Conservation (phyloP, 116 monocot species). For the Phalaenopsis hybrid region DNA sequence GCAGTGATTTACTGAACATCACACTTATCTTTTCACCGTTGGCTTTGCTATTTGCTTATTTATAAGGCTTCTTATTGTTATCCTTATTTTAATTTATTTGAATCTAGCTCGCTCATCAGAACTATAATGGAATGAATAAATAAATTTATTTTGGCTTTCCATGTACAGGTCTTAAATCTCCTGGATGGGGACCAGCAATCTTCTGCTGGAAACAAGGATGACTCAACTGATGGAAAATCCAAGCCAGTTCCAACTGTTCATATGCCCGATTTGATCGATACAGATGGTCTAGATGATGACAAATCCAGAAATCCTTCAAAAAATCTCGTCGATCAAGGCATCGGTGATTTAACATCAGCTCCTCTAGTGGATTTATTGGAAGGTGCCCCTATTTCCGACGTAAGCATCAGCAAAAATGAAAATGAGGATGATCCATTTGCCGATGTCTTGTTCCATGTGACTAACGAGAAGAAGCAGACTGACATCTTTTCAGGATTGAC, state of each 20-base stretch:
- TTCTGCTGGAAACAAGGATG: constrained; percentile 21
- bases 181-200: constrained; percentile 48
- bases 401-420: constrained; percentile 22
- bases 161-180: constrained; percentile 61
- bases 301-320: constrained; percentile 9
- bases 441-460: constrained; percentile 80
- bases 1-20: neutral
- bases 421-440: constrained; percentile 73
- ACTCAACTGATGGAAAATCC: constrained; percentile 31
- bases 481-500: constrained; percentile 80
- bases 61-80: neutral
- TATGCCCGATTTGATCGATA: constrained; percentile 92
- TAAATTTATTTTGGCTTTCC: neutral
- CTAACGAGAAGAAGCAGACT: constrained; percentile 33
- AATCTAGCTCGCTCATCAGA: neutral
- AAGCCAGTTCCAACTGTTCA: constrained; percentile 30
- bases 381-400: constrained; percentile 19
- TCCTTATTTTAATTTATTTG: neutral
- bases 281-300: constrained; percentile 42
- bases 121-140: too few species aligned
- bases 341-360: constrained; percentile 20
- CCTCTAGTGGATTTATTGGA: constrained; percentile 66
- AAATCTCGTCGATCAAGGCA: constrained; percentile 21
- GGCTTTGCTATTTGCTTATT: neutral
- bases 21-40: neutral